A percentile compares a stretch with the other conserved stretches of the same genome.
phyloP scores from a whole-genome alignment of 192 early-diverging fungal species.

The Oehlia diaphana region DNA sequence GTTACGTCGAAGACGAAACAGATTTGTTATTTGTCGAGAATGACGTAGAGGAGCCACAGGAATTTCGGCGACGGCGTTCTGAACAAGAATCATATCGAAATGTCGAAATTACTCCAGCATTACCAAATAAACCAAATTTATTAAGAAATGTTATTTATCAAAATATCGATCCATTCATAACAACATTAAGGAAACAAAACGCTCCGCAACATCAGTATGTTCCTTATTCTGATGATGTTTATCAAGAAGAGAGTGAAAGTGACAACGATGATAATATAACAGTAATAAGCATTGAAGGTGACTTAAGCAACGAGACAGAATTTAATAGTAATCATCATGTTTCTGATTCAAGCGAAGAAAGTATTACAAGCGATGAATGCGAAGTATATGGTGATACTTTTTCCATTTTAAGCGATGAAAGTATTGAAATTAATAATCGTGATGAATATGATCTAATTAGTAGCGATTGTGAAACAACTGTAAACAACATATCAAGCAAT shows the following conservation, averaged over 20 bases:
- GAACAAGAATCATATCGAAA: background rate
- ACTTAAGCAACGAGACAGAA: background rate
- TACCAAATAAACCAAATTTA: background rate
- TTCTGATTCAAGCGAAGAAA: background rate
- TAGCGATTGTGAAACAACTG: too few relatives aligned
- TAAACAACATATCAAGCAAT: too few relatives aligned
- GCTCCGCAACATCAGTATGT: background rate
- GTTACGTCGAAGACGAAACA: background rate
- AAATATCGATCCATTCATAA: background rate
- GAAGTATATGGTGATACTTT: background rate
- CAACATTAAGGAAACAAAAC: background rate
- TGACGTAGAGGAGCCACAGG: background rate
- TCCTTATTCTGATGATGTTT: background rate
- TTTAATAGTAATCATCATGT: background rate
- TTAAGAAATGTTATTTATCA: background rate
- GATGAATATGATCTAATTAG: background rate
- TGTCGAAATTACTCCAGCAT: background rate
- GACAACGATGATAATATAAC: background rate
- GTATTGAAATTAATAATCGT: background rate
- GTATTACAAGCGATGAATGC: background rate
- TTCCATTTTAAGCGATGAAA: background rate
- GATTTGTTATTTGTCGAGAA: background rate
- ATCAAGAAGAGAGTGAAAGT: background rate
- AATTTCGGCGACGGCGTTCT: background rate
- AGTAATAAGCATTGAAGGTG: background rate